phyloP scores from a whole-genome alignment of 257 asterid species.

The Voacanga thouarsii region DNA sequence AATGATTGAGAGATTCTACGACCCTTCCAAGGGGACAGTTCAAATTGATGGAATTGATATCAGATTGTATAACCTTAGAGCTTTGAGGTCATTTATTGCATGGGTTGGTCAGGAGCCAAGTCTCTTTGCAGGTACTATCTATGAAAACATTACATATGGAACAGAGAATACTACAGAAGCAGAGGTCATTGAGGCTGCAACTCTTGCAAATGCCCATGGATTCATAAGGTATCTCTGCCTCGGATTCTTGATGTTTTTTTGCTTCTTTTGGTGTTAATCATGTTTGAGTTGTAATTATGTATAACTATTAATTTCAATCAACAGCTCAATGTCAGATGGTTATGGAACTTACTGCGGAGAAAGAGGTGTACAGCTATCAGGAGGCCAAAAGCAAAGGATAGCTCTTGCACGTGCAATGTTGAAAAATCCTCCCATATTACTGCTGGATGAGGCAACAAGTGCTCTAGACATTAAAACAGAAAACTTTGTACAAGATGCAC shows the following conservation, averaged over 20 bases:
- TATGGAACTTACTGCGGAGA: slow-evolving; percentile 49
- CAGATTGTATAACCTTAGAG: slow-evolving; percentile 36
- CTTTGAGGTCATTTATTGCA: slow-evolving; percentile 40
- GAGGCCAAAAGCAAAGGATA: slow-evolving; percentile 60
- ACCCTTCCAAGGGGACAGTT: slow-evolving; percentile 38
- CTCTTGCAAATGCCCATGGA: slow-evolving; percentile 54
- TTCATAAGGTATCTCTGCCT: slow-evolving; percentile 40
- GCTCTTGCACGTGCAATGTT: slow-evolving; percentile 51
- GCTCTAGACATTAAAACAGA: slow-evolving; percentile 45
- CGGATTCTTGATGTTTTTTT: neutral
- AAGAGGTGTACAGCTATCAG: slow-evolving; percentile 54
- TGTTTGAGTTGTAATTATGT: neutral
- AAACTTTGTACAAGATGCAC: slow-evolving; percentile 51
- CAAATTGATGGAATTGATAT: slow-evolving; percentile 39
- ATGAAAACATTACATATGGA: slow-evolving; percentile 44
- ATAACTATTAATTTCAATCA: neutral
- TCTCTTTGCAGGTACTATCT: slow-evolving; percentile 48
- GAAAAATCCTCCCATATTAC: slow-evolving; percentile 44
- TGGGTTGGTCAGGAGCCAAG: slow-evolving; percentile 60
- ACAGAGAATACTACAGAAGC: slow-evolving; percentile 38
- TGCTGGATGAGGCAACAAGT: slow-evolving; percentile 57
- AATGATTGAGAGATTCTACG: slow-evolving; percentile 50
- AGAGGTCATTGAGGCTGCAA: slow-evolving; percentile 46
- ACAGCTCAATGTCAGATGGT: slow-evolving; percentile 44
- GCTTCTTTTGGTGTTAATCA: neutral